Base-by-base conservation (phyloP, 2,329 filamentous ascomycete species). In the Monosporascus sp. region DNA sequence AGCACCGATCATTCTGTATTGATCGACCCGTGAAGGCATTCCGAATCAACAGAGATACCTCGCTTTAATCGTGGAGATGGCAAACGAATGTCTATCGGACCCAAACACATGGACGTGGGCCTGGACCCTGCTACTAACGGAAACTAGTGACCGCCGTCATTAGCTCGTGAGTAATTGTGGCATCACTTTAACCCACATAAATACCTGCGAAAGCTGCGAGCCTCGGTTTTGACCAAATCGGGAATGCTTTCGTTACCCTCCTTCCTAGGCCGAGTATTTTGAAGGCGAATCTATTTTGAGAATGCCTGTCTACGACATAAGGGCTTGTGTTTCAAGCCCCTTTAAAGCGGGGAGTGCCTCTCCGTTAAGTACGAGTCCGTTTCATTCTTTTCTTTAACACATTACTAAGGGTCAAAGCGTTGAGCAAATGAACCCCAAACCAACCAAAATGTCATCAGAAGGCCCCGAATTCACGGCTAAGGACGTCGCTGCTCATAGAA, bases 401-500 rank as follows among this genome's bases (percentile, higher is more conserved):
- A 11, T 5, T 43, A 20, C 14, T 14, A 9, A 19, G 19, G 8
- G 7, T 8, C 5, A 43, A 20, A 43, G 22, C 8, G 5, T 20
- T 24, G 40, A 17, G 8, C 36, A n/a, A 9, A 34, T 11, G 8
- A 27, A 54, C 41, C 43, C 3, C 17, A 26, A 34, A 24, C 40
- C 34, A 46, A 44, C 14, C 34, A 53, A 48, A 9, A 62, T 61
- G 58, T 48, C 51, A 27, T 52, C 58, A 51, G 57, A 63, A 53
- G 57, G 53, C 26, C 52, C 50, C 26, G 64, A 68, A 53, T 71
- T 64, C 57, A 67, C 68, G 47, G 58, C 66, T 31, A 72, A 71
- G 53, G 71, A 79, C 46, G 71, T 85, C 27, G 75, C 76, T 8
- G 66, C 66, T 31, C 82, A 85, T 63, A 80, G 74, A 47, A 73